Conservation (phyloP, 73 alveolate genomes). For the Urostyla sp. region DNA sequence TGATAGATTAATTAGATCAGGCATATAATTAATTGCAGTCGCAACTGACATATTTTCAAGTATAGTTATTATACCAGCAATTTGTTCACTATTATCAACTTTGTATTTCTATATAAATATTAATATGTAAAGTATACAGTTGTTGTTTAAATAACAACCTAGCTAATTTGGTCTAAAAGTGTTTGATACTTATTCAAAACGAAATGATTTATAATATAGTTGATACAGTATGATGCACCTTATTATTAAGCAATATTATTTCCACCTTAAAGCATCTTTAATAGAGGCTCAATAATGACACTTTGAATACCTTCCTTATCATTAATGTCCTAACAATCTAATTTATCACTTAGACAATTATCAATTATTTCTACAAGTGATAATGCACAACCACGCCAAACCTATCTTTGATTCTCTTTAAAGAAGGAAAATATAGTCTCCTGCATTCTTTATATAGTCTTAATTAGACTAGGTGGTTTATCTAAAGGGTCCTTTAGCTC, state of each 20-base stretch:
- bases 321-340: neutral
- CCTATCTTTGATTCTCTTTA: conserved; percentile 23
- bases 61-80: neutral
- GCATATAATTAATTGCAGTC: neutral
- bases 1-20: neutral
- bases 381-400: conserved; percentile 50
- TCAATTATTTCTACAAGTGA: conserved; percentile 38
- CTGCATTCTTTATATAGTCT: conserved; percentile 1
- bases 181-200: neutral
- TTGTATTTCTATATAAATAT: neutral
- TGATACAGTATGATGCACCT: conserved; percentile 7
- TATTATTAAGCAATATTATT: neutral
- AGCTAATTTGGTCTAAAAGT: neutral
- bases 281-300: conserved; percentile 23
- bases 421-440: conserved; percentile 41
- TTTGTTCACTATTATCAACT: neutral
- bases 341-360: conserved; percentile 42
- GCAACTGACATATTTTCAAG: neutral
- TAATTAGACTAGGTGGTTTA: conserved; percentile 25
- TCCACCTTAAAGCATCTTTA: conserved; percentile 22
- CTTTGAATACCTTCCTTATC: neutral
- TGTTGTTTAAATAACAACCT: neutral
- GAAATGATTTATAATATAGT: neutral
- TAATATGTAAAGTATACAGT: neutral
- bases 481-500: conserved; percentile 30